Conservation (phyloP, 2,329 filamentous ascomycete genomes). For the Aureobasidium sp. region DNA sequence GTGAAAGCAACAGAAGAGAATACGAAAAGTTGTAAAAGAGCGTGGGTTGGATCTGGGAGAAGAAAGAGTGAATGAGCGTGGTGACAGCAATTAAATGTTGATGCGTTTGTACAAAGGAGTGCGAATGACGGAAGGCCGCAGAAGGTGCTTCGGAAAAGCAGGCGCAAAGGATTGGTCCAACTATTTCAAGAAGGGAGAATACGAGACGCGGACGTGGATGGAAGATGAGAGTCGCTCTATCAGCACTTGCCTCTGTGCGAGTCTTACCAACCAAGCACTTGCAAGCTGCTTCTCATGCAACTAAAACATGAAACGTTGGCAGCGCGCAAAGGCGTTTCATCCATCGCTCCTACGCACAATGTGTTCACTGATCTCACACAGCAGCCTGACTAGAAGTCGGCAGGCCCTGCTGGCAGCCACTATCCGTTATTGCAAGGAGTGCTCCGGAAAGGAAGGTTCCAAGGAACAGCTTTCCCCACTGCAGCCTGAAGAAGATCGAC, state of each 20-base stretch:
- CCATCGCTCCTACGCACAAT: neutral
- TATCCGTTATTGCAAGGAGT: slow-evolving; percentile 1
- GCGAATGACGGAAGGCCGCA: slow-evolving; percentile 1
- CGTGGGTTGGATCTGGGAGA: neutral
- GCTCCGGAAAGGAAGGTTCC: neutral
- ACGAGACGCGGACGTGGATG: neutral
- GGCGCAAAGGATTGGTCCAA: slow-evolving; percentile 7
- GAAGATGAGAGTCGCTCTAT: neutral
- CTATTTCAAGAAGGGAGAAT: neutral
- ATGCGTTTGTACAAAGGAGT: slow-evolving; percentile 9
- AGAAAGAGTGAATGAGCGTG: slow-evolving; percentile 1
- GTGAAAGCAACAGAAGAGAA: neutral
- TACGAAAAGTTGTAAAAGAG: slow-evolving; percentile 1
- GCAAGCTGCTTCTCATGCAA: slow-evolving; percentile 1
- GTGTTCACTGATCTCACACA: neutral
- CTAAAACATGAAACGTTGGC: slow-evolving; percentile 9
- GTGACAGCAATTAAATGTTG: slow-evolving; percentile 4
- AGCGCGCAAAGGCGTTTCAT: slow-evolving; percentile 9
- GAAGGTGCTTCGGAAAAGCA: neutral
- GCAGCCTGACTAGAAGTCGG: neutral
- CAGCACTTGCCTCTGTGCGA: neutral
- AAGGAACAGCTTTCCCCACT: slow-evolving; percentile 2
- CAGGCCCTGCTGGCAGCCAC: neutral
- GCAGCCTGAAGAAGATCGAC: slow-evolving; percentile 4
- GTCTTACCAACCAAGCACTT: neutral